These are phyloP conservation scores for Xerophyta viscosa DNA, from an alignment of 106 monocot species.

Conservation along the genomic window DNA sequence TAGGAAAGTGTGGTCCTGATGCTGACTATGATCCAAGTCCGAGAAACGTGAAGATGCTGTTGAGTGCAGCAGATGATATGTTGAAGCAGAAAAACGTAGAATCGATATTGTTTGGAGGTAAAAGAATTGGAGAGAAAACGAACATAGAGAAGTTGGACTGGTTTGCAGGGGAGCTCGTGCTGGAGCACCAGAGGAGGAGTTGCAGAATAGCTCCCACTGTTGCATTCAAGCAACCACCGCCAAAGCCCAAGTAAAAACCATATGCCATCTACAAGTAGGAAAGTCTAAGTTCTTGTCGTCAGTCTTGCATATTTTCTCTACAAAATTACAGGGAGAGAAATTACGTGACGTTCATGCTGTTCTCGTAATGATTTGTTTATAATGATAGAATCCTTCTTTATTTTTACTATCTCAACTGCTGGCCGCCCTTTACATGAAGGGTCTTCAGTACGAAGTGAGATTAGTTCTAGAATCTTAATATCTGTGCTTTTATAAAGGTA, in stretches of 20 bases:
- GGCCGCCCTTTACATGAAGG: no score
- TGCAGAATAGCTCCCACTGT: slow-evolving; percentile 48
- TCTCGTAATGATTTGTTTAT: no score
- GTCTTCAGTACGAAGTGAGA: no score
- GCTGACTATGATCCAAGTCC: slow-evolving; percentile 42
- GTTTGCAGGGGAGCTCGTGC: slow-evolving; percentile 58
- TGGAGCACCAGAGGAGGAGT: slow-evolving; percentile 50
- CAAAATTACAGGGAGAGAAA: no score
- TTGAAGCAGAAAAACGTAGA: slow-evolving; percentile 69
- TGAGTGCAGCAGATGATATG: slow-evolving; percentile 52
- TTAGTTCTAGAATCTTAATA: no score
- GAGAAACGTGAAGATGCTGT: slow-evolving; percentile 34
- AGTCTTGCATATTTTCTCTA: no score
- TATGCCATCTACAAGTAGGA: no score
- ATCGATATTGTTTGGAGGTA: slow-evolving; percentile 65
- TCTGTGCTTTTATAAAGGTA: no score
- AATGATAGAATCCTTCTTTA: no score
- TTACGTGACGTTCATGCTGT: no score
- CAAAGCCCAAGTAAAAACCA: slow-evolving; percentile 1
- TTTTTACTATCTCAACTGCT: no score
- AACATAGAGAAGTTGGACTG: slow-evolving; percentile 68
- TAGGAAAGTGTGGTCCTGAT: slow-evolving; percentile 19
- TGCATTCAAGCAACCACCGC: slow-evolving; percentile 41
- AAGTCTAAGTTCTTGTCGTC: no score
- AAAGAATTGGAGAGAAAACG: slow-evolving; percentile 38